Evolutionary conservation across 2,329 filamentous ascomycete genomes (phyloP), one percentile per base, ranked within the genome.

Genomic region (Ophiocordyceps camponoti-saundersi): DNA sequence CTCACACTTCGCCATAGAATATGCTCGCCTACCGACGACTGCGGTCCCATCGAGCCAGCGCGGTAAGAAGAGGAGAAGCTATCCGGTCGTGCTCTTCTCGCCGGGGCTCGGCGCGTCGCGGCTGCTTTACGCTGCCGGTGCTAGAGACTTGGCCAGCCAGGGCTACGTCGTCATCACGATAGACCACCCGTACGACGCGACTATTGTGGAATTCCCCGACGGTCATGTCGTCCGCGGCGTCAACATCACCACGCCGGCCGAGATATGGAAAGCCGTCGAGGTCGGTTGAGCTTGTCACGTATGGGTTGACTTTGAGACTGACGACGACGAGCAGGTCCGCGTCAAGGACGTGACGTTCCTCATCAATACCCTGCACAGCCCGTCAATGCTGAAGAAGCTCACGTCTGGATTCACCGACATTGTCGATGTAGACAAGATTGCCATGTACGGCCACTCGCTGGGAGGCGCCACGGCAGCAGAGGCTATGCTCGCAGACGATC

Each of bases 151-250:
- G n/a, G 66, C 67, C 15, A 66, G 65, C 18, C 57, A 63, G 3
- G 69, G 69, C 3, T 66, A 64, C 48, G 57, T 62, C 6, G 65
- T 72, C 15, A 56, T 70, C 13, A 58, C 68, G 0, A 56, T 73
- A 32, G 70, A 73, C 50, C 69, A 72, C 46, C 62, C 69, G 0
- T 61, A 67, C 48, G 68, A 71, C 44, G 56, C 62, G 1, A 49
- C 55, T 7, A 56, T 66, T 23, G 60, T 72, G 16, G 62, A 69
- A 46, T 70, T 65, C 42, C 64, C 65, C 2, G 58, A 69, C 40
- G 66, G 60, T 3, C 57, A 57, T 7, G 48, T 57, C 7, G 34
- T 55, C 11, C 44, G 44, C 42, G 48, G 50, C 20, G 40, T 16
- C 23, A 46, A 50, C 10, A 54, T 59, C 7, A 54, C 57, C 50